Evolutionary conservation across 805 yeast genomes (phyloP), one percentile per base, ranked within the genome.

Genomic region (Phaffomyces thermotolerans): DNA sequence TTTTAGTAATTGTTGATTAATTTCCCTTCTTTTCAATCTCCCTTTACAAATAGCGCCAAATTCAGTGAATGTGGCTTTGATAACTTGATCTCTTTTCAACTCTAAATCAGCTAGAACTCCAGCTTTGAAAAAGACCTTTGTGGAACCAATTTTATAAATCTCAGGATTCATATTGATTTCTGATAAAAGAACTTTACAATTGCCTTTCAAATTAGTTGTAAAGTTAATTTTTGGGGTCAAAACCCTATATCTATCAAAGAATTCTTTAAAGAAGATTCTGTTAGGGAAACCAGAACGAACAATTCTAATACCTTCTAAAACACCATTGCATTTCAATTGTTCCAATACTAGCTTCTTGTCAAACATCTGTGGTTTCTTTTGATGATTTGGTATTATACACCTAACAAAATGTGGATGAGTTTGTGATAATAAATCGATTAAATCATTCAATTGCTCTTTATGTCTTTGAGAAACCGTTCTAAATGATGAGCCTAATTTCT

Each of bases 251-350:
- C 96, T 73, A 33, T 69, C 72, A 41, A 75, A 77, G 65, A 93
- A 93, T 39, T 87, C 91, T 37, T 80, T 76, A 62, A 90, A 91
- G 25, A 81, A 77, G 58, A 91, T 78, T 51, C 96, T 76, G 63
- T 93, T 93, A 6, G 99, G 99, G 62, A 84, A 93, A 2, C 99
- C 99, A 8, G 96, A 88, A 51, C 99, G 76, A 0, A 98, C 96
- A 47, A 93, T 93, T 63, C 99, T 75, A 27, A 93, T 93, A 48
- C 99, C 99, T 69, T 93, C 99, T 41, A 93, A 67, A 14, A 93
- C 99, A 75, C 99, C 99, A 58, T 93, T 93, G 58, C 98, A 93
- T 50, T 96, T 73, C 49, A 93, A 70, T 65, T 93, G 99, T 41
- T 85, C 91, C 37, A 93, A 67, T 8, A 93, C 95, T 22, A 93